Evolutionary conservation across 2,329 filamentous ascomycete genomes (phyloP), one percentile per base, ranked within the genome.

Genomic region (Orbilia brochopaga): DNA sequence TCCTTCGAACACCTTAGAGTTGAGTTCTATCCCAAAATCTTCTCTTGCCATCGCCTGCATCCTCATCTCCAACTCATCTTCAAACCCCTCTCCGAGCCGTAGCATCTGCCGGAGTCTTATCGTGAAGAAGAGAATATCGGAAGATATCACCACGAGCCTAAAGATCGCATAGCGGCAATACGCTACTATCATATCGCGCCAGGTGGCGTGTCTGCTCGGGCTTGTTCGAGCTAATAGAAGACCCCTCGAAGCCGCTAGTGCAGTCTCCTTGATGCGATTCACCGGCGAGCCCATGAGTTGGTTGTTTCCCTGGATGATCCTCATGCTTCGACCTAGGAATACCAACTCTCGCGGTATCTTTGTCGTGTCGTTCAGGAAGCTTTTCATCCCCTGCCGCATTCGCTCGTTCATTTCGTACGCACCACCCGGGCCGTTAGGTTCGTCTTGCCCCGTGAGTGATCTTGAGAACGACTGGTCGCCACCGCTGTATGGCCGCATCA

Each of bases 271-370:
- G 79, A 97, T 87, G 0, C 94, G 84, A 79, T 96, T 92, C 48
- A 96, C 91, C 0, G 92, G 92, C 0, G 88, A 91, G 21, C 92
- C 92, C 57, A 96, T 85, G 80, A 90, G 93, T 78, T 96, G 91
- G 79, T 96, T 96, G 80, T 96, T 95, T 4, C 88, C 91, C 80
- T 96, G 92, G 1, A 96, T 92, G 77, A 97, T 96, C 59, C 92
- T 87, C 83, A 96, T 86, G 79, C 96, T 96, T 42, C 92, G 86
- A 0, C 91, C 91, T 76, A 97, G 92, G 79, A 97, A 96, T 77
- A 96, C 87, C 67, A 97, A 87, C 79, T 96, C 92, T 78, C 90
- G 89, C 2, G 92, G 92, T 87, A 90, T 93, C 78, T 92, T 92
- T 46, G 88, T 87, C 80, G 95, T 91, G 79, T 96, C 91, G 7